Percentiles rank a stretch among this genome's conserved stretches.
phyloP scores from a whole-genome alignment of 805 yeast genomes.

The Pichia pseudocactophila region DNA sequence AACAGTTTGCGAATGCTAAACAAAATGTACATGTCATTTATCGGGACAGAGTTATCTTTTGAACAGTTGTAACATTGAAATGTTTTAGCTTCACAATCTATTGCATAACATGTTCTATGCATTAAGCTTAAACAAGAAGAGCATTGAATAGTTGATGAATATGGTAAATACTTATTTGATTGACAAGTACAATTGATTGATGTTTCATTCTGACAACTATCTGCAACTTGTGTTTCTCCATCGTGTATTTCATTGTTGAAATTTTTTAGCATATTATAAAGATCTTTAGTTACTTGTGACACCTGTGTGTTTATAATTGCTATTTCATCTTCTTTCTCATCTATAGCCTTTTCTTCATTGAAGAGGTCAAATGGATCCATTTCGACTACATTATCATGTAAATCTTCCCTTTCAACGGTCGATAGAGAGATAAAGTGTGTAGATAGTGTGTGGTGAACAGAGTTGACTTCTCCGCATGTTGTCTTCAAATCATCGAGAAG shows the following conservation, averaged over 20 bases:
- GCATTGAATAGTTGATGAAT: slow-evolving; percentile 15
- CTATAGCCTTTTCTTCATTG: not conserved
- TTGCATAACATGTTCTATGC: slow-evolving; percentile 19
- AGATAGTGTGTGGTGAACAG: slow-evolving; percentile 17
- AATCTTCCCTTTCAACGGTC: slow-evolving; percentile 27
- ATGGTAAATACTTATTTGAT: slow-evolving; percentile 8
- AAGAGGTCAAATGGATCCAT: slow-evolving; percentile 23
- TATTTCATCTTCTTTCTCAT: not conserved
- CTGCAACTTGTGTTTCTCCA: slow-evolving; percentile 10
- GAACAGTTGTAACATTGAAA: slow-evolving; percentile 17
- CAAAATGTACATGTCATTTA: slow-evolving; percentile 14
- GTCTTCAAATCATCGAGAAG: slow-evolving; percentile 12
- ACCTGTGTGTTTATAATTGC: slow-evolving; percentile 2
- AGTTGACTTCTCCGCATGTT: slow-evolving; percentile 19
- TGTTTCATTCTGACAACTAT: not conserved
- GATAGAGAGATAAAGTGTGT: slow-evolving; percentile 22
- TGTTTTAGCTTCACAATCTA: not conserved
- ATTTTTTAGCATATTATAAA: slow-evolving; percentile 10
- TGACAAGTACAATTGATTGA: slow-evolving; percentile 18
- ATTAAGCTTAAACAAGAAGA: slow-evolving; percentile 10
- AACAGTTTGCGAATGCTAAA: slow-evolving; percentile 18
- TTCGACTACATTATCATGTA: slow-evolving; percentile 16
- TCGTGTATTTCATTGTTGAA: slow-evolving; percentile 1
- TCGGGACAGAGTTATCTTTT: not conserved
- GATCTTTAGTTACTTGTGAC: slow-evolving; percentile 21